Evolutionary conservation across 768 basidiomycete species (phyloP).

Genomic region (Amanita thiersii): DNA sequence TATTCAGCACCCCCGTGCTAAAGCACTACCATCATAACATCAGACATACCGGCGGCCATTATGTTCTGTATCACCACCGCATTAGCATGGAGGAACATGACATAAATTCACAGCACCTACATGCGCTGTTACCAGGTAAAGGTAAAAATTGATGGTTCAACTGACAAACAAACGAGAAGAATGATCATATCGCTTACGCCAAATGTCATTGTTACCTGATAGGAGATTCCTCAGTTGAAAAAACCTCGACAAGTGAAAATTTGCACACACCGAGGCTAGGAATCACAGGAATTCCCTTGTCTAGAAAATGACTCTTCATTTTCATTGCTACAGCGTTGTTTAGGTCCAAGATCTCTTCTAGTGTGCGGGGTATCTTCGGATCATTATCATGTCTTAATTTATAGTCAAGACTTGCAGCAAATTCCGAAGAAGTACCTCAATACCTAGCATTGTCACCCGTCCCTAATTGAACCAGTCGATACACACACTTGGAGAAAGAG

Average conservation of each 20-base stretch:
- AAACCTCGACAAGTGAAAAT: not conserved
- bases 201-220: slow-evolving; percentile 86
- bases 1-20: slow-evolving; percentile 10
- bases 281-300: slow-evolving; percentile 66
- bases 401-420: not conserved
- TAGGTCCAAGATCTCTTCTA: slow-evolving; percentile 67
- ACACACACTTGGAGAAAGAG: slow-evolving; percentile 1
- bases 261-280: slow-evolving; percentile 60
- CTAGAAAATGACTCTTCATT: slow-evolving; percentile 70
- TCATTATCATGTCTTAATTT: slow-evolving; percentile 75
- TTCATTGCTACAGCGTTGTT: slow-evolving; percentile 60
- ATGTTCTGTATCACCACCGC: slow-evolving; percentile 44
- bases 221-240: slow-evolving; percentile 4
- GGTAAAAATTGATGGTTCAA: too few relatives aligned
- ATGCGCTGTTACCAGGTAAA: too few relatives aligned
- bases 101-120: slow-evolving; percentile 25
- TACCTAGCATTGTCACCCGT: slow-evolving; percentile 73
- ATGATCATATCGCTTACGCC: slow-evolving; percentile 46
- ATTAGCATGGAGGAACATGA: slow-evolving; percentile 10
- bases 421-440: slow-evolving; percentile 4
- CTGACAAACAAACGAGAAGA: slow-evolving; percentile 12
- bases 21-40: slow-evolving; percentile 4
- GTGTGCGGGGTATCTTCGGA: slow-evolving; percentile 69
- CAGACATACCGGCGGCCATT: slow-evolving; percentile 44
- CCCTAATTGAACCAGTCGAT: slow-evolving; percentile 32